Base-by-base conservation (phyloP, 75 land plant genomes). In the Selaginella moellendorffii region DNA sequence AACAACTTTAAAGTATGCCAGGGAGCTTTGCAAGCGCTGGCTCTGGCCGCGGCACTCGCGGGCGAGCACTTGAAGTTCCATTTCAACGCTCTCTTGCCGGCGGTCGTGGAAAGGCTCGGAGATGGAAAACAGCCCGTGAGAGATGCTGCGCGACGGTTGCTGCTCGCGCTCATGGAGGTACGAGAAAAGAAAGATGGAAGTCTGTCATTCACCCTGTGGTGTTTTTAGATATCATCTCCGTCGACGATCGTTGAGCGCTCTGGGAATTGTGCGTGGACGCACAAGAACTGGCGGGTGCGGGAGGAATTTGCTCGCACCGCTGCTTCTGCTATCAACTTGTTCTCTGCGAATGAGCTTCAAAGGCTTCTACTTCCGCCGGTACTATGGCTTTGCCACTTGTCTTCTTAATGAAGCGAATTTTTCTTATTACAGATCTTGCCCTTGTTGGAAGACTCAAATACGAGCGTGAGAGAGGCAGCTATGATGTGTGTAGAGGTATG, bases 81-180 rank as follows among this genome's bases (percentile, higher is more conserved):
- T 59, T 90, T 95, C 74, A 86, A 86, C 66, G 83, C 79, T 0
- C 74, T 95, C 14, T 75, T 95, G 1, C 99, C 99, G 0, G 88
- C 92, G 63, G 79, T 76, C 12, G 99, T 84, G 14, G 99, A 95
- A 78, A 62, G 99, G 2, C 63, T 95, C 2, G 99, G 99, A 2
- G 99, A 95, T 62, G 87, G 70, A 22, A 95, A 95, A 67, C 99
- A 90, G 78, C 92, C 99, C 17, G 92, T 95, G 17, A 77, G 99
- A 18, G 99, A 95, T 53, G 99, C 99, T 8, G 91, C 88, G 2
- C 51, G 91, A 24, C 68, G 87, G 56, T 74, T 95, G 20, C 68
- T 95, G 28, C 68, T 95, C n/a, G 88, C 99, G 36, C 82, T 95
- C 52, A 95, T 95, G 99, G 92, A 90, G 97, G 99, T 95, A 65